phyloP scores from a whole-genome alignment of 2,329 filamentous ascomycete species.

The Talaromyces sp. region DNA sequence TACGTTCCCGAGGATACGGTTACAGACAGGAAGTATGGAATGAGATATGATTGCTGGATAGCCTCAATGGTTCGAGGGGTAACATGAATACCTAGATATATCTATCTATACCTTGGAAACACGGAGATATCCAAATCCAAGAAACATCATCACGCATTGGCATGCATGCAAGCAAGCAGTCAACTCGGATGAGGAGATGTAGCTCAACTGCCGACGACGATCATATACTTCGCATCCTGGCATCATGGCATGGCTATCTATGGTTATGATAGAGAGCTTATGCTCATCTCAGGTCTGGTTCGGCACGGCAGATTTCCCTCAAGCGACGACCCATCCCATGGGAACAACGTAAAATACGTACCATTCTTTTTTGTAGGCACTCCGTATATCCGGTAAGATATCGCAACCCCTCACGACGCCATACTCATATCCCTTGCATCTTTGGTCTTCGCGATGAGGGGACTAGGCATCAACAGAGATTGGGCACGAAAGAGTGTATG shows the following conservation, averaged over 20 bases:
- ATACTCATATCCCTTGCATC: background rate
- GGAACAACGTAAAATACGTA: background rate
- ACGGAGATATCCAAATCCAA: background rate
- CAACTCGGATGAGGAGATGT: background rate
- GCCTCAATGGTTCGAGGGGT: background rate
- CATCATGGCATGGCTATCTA: background rate
- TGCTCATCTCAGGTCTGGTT: background rate
- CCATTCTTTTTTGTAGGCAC: background rate
- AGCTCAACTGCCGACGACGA: background rate
- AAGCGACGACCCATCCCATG: background rate
- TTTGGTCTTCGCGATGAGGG: background rate
- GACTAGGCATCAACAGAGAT: background rate
- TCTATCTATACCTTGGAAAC: background rate
- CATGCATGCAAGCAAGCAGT: background rate
- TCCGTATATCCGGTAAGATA: background rate
- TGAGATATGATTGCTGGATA: background rate
- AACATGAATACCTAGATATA: background rate
- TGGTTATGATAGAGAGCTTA: background rate
- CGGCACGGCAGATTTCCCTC: conserved; percentile 4
- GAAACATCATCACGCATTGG: background rate
- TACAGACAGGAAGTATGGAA: background rate
- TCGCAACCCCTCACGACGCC: background rate
- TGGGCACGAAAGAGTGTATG: background rate
- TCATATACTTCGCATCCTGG: background rate
- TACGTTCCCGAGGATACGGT: background rate